These are phyloP conservation scores for Iodosphaeria phyllophila DNA, from an alignment of 2,329 filamentous ascomycete species.

Conservation along the genomic window DNA sequence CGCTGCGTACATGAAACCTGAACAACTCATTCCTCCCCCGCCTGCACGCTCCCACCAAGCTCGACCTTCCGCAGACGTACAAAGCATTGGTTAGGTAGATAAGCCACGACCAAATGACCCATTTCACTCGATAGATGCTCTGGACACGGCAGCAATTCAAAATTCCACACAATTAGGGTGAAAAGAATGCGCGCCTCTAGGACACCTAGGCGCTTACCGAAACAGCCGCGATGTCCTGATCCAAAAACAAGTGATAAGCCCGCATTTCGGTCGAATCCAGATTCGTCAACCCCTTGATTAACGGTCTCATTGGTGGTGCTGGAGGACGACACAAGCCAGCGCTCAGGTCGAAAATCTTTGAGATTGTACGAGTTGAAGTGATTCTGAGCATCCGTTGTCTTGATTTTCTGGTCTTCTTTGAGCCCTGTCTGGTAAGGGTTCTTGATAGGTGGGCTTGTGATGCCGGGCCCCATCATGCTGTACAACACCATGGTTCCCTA, in stretches of 20 bases:
- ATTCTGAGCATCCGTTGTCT: not conserved
- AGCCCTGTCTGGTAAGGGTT: too few relatives aligned
- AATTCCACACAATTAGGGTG: conserved; percentile 12
- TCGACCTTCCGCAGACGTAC: too few relatives aligned
- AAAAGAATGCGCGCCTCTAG: conserved; percentile 11
- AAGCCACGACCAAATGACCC: too few relatives aligned
- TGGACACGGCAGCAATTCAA: conserved; percentile 6
- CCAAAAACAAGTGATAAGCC: conserved; percentile 4
- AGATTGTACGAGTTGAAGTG: conserved; percentile 1
- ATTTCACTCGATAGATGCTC: conserved; percentile 2
- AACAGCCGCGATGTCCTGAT: conserved; percentile 4
- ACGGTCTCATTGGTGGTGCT: conserved; percentile 1
- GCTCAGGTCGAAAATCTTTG: conserved; percentile 3
- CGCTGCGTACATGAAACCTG: too few relatives aligned
- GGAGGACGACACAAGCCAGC: conserved; percentile 3
- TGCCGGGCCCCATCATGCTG: conserved; percentile 7
- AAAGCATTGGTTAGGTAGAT: too few relatives aligned
- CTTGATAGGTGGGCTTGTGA: conserved; percentile 6
- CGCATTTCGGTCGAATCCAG: conserved; percentile 4
- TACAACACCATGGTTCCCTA: conserved; percentile 16
- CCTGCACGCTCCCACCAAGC: too few relatives aligned
- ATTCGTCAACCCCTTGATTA: too few relatives aligned
- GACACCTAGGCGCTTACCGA: conserved; percentile 8
- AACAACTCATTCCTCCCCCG: too few relatives aligned
- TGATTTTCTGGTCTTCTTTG: too few relatives aligned